Conservation (phyloP, 2,329 filamentous ascomycete species). For the Aspergillus fijiensis region DNA sequence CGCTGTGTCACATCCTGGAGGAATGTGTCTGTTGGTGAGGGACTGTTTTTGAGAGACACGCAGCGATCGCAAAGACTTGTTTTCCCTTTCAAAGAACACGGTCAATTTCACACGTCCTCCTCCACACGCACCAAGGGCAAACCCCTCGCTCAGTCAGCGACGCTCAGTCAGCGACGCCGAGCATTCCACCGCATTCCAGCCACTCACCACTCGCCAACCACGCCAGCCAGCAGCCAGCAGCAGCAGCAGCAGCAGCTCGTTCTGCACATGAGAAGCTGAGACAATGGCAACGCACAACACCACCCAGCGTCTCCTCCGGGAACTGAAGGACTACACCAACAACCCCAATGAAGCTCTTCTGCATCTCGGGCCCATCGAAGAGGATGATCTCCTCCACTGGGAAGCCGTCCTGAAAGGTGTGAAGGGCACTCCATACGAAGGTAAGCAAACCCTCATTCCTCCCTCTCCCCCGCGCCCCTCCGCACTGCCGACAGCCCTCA, state of each 20-base stretch:
- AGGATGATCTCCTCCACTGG: slow-evolving; percentile 60
- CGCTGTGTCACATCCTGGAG: background rate
- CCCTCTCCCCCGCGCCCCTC: background rate
- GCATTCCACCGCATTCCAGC: background rate
- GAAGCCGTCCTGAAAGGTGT: slow-evolving; percentile 62
- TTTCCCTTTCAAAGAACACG: background rate
- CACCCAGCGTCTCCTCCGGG: slow-evolving; percentile 61
- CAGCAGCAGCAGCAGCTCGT: background rate
- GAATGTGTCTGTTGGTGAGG: background rate
- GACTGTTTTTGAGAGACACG: background rate
- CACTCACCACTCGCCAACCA: background rate
- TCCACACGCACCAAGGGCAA: background rate
- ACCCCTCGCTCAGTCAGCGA: background rate
- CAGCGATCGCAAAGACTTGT: background rate
- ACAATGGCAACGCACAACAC: slow-evolving; percentile 38
- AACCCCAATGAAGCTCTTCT: slow-evolving; percentile 58
- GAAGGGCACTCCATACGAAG: slow-evolving; percentile 60
- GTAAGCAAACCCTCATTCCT: slow-evolving; percentile 35
- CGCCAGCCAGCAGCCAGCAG: background rate
- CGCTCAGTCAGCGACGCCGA: background rate
- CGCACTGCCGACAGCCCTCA: slow-evolving; percentile 3
- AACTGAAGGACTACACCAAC: slow-evolving; percentile 58
- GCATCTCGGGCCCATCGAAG: slow-evolving; percentile 56
- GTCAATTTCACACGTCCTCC: too few species aligned
- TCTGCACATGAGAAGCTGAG: background rate